These are phyloP conservation scores for Fusarium stilboides DNA, from an alignment of 2,329 filamentous ascomycete genomes.

Conservation along the genomic window DNA sequence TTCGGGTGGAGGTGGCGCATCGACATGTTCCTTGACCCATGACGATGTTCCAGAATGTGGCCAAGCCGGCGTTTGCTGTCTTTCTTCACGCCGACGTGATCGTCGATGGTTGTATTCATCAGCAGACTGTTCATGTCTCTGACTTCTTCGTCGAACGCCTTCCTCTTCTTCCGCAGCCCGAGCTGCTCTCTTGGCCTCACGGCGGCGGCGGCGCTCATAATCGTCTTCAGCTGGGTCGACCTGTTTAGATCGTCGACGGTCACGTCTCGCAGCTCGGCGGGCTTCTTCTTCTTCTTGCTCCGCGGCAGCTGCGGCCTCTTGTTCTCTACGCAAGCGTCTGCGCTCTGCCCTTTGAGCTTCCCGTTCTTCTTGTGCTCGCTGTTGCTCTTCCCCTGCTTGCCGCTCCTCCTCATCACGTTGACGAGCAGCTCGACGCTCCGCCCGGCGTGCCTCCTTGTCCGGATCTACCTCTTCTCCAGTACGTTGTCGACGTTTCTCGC, in stretches of 20 bases:
- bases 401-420: constrained; percentile 63
- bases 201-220: constrained; percentile 68
- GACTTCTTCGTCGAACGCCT: constrained; percentile 51
- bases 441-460: constrained; percentile 68
- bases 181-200: constrained; percentile 66
- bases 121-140: constrained; percentile 55
- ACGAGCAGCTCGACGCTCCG: constrained; percentile 65
- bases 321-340: constrained; percentile 64
- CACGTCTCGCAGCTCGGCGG: constrained; percentile 62
- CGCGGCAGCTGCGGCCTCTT: constrained; percentile 61
- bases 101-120: constrained; percentile 64
- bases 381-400: constrained; percentile 62
- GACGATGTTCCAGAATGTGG: constrained; percentile 75
- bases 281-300: constrained; percentile 64
- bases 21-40: constrained; percentile 76
- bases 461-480: constrained; percentile 66
- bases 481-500: constrained; percentile 69
- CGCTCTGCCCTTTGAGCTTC: constrained; percentile 67
- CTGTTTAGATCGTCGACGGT: constrained; percentile 65
- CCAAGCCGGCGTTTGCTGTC: constrained; percentile 62
- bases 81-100: constrained; percentile 55
- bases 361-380: constrained; percentile 66
- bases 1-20: constrained; percentile 71
- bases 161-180: constrained; percentile 58
- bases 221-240: constrained; percentile 66